A percentile compares a stretch with the other conserved stretches of the same genome.
Evolutionary conservation across 495 filamentous ascomycete genomes (phyloP).

Genomic region (Penicillium antarcticum): DNA sequence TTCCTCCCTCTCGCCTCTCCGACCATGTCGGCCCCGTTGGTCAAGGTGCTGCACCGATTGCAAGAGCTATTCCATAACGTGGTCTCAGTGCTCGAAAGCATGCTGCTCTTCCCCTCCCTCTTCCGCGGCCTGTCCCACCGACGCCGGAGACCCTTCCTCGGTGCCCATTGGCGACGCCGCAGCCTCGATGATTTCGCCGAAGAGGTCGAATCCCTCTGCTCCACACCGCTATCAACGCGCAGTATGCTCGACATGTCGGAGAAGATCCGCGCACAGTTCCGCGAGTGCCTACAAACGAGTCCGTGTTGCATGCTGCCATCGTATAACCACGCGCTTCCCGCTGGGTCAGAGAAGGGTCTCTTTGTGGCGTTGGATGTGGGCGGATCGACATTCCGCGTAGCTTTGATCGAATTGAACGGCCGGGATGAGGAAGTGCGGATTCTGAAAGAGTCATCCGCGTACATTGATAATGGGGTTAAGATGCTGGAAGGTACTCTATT

Average conservation of each 20-base stretch:
- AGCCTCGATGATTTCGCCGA: constrained; percentile 49
- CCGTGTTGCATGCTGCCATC: constrained; percentile 65
- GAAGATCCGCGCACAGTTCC: constrained; percentile 58
- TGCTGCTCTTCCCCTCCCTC: constrained; percentile 50
- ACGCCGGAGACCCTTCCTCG: constrained; percentile 33
- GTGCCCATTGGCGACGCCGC: constrained; percentile 41
- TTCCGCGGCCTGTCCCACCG: constrained; percentile 38
- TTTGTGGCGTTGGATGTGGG: constrained; percentile 65
- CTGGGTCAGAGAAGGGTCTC: constrained; percentile 56
- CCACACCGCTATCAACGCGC: constrained; percentile 35
- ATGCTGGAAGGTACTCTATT: constrained; percentile 52
- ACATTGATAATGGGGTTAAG: constrained; percentile 54
- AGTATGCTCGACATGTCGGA: constrained; percentile 54
- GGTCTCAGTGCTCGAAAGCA: constrained; percentile 46
- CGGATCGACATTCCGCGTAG: constrained; percentile 64
- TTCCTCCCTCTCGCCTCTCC: background rate
- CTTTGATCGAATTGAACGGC: constrained; percentile 55
- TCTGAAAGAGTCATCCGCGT: constrained; percentile 43
- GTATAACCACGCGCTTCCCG: constrained; percentile 59
- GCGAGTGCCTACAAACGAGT: constrained; percentile 48
- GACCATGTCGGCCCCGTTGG: constrained; percentile 40
- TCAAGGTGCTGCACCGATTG: constrained; percentile 46
- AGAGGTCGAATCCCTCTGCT: constrained; percentile 49
- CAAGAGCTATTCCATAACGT: constrained; percentile 54
- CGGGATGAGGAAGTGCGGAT: constrained; percentile 50